Evolutionary conservation across 371 early-diverging fungal species (phyloP).

Genomic region (Encephalitozoon cuniculi): DNA sequence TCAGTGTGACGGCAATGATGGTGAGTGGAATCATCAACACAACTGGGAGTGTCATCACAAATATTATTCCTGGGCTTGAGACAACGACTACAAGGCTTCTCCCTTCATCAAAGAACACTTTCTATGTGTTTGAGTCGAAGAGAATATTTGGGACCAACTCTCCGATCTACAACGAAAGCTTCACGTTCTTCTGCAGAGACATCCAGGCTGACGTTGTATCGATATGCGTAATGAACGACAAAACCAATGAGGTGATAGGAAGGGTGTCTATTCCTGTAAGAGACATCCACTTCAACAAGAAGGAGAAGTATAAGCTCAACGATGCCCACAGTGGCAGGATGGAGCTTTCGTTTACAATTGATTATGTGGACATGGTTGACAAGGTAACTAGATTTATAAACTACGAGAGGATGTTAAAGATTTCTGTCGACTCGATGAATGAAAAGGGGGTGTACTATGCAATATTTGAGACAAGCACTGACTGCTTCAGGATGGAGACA

Average conservation of each 20-base stretch:
- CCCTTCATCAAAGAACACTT: conserved; percentile 24
- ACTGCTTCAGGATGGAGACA: conserved; percentile 39
- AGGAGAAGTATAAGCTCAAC: conserved; percentile 41
- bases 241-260: conserved; percentile 41
- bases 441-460: conserved; percentile 46
- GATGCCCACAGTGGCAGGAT: conserved; percentile 46
- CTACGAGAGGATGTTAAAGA: conserved; percentile 36
- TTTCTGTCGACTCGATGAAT: conserved; percentile 35
- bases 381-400: conserved; percentile 15
- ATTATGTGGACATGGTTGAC: conserved; percentile 44
- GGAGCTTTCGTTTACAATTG: conserved; percentile 31
- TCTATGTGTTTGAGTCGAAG: conserved; percentile 52
- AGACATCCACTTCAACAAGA: conserved; percentile 26
- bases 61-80: not conserved
- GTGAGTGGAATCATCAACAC: conserved; percentile 23
- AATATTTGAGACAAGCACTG: conserved; percentile 42
- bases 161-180: conserved; percentile 56
- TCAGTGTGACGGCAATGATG: conserved; percentile 25
- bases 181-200: conserved; percentile 55
- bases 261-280: conserved; percentile 36
- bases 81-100: not conserved
- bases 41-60: conserved; percentile 6
- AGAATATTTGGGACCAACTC: conserved; percentile 46
- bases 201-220: conserved; percentile 46
- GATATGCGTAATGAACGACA: conserved; percentile 43